Base-by-base conservation (phyloP, 1,139 yeast genomes). In the Eremothecium gossypii region DNA sequence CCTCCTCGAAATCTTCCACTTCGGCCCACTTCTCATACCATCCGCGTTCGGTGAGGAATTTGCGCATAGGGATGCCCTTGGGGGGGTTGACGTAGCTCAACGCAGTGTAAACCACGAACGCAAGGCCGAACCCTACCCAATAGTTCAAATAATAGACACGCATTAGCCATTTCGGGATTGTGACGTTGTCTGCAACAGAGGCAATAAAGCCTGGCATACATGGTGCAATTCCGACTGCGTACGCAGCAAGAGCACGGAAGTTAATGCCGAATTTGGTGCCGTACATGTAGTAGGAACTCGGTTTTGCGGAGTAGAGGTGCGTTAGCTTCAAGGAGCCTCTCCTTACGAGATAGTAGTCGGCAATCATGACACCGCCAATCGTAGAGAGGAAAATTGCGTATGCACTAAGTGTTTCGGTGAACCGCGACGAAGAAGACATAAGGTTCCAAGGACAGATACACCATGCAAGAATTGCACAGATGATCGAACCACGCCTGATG, bases 181-280 rank as follows among this genome's bases (percentile, higher is more conserved):
- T 93, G n/a, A 86, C 89, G 8, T 55, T 55, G 33, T 73, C 73
- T 26, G 80, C 85, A 12, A 79, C 77, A 5, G 81, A 87, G 47
- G 95, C 95, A 26, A 83, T 93, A 54, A 86, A 86, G 2, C 96
- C 96, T 31, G 83, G 86, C 53, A 86, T 79, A 58, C 85, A 86
- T 40, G 94, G 93, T 40, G 80, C 68, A 43, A 85, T 77, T 47
- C 93, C 93, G 53, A 81, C 70, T 45, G 82, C 61, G 60, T 83
- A 83, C 1, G 89, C 86, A 29, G 67, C 76, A 45, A 74, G 73
- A 1, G 86, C 89, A 57, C 95, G 74, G 94, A 94, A 84, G 60
- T 86, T 85, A 61, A 76, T 55, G 32, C 96, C 96, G 42, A 64
- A 58, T 35, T 63, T 66, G 65, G 75, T 77, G 35, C 57, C 57